Evolutionary conservation across 139 green algal species (phyloP).

Genomic region (Chlamydomonas asymmetrica): DNA sequence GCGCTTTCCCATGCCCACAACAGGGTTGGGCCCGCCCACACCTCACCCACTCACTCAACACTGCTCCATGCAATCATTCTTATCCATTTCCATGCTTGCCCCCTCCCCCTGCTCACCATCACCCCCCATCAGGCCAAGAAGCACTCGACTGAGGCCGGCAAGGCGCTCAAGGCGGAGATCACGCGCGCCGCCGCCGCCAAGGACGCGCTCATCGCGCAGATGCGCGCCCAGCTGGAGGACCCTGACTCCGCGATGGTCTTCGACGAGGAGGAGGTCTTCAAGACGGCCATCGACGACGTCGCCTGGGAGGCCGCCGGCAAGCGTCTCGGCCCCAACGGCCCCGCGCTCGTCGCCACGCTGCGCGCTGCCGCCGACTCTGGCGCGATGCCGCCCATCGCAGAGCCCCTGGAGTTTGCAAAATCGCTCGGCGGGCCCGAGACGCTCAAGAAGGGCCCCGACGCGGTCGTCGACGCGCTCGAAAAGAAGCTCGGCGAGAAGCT

Average conservation of each 20-base stretch:
- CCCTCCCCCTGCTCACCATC: too few species aligned
- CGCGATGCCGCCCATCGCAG: neutral
- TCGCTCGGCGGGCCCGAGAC: too few species aligned
- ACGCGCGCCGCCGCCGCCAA: neutral
- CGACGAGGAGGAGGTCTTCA: neutral
- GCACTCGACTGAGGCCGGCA: neutral
- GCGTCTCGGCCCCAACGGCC: neutral
- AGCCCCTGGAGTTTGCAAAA: constrained; percentile 15
- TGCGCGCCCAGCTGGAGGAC: constrained; percentile 5
- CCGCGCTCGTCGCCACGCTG: neutral
- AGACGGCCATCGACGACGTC: neutral
- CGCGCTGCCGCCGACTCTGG: neutral
- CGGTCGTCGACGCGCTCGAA: too few species aligned
- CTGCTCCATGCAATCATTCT: too few species aligned
- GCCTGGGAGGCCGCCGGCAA: constrained; percentile 9
- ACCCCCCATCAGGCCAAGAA: neutral
- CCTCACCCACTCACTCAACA: too few species aligned
- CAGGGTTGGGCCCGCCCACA: too few species aligned
- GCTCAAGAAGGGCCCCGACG: too few species aligned
- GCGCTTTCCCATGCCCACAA: too few species aligned
- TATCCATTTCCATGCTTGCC: too few species aligned
- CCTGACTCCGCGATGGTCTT: neutral
- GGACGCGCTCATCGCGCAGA: neutral
- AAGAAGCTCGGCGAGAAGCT: too few species aligned
- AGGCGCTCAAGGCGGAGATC: neutral